A percentile compares a stretch with the other conserved stretches of the same genome.
Conservation (phyloP, 164 flowering plant species). For the Stephania cephalantha region DNA sequence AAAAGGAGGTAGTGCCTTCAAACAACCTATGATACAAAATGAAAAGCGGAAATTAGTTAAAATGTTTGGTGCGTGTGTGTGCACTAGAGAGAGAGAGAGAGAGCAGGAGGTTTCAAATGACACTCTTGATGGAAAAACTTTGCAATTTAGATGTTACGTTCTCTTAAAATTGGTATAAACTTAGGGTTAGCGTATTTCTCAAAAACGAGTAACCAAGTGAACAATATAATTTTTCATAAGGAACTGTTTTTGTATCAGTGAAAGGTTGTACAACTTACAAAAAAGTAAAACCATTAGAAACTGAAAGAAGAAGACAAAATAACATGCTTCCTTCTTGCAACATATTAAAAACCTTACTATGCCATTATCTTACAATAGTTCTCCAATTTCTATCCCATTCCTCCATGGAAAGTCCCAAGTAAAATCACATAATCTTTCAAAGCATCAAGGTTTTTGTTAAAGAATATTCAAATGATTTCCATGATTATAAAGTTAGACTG, state of each 20-base stretch:
- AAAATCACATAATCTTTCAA: too few species aligned
- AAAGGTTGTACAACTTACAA: neutral
- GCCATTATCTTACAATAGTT: too few species aligned
- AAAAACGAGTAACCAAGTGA: neutral
- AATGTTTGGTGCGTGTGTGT: neutral
- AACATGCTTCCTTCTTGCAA: too few species aligned
- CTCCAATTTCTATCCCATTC: too few species aligned
- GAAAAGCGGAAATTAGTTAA: neutral
- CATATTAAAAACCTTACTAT: too few species aligned
- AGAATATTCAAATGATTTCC: too few species aligned
- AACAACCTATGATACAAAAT: slow-evolving; percentile 5
- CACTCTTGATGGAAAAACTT: neutral
- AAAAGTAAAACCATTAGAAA: neutral
- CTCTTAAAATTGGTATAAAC: neutral
- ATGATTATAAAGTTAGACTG: too few species aligned
- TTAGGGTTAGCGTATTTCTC: neutral
- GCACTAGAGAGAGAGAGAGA: too few species aligned
- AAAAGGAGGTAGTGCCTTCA: neutral
- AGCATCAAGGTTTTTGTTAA: too few species aligned
- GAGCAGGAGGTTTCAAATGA: neutral
- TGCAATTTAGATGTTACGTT: neutral
- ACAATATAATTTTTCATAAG: neutral
- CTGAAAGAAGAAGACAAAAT: too few species aligned
- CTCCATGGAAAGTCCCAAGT: too few species aligned
- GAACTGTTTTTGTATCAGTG: neutral